Conservation (phyloP, 2,329 filamentous ascomycete genomes). For the Scorias spongiosa region DNA sequence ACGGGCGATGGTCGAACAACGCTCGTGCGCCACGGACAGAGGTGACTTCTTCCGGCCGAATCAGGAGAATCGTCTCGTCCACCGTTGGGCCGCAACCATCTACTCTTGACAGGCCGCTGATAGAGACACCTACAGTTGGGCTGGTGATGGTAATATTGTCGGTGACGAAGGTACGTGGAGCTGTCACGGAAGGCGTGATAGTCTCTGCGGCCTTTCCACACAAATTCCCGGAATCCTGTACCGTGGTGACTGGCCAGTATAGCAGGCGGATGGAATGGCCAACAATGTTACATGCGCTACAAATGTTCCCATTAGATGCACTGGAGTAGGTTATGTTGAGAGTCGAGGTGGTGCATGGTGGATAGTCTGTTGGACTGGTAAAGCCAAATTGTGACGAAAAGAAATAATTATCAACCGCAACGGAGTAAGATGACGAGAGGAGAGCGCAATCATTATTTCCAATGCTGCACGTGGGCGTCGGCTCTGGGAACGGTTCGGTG, state of each 20-base stretch:
- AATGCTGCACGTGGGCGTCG: slow-evolving; percentile 3
- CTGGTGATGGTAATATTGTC: slow-evolving; percentile 12
- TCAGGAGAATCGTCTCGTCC: slow-evolving; percentile 8
- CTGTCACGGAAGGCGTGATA: slow-evolving; percentile 5
- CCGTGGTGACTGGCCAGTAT: slow-evolving; percentile 11
- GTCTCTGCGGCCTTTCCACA: slow-evolving; percentile 5
- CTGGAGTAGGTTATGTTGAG: slow-evolving; percentile 3
- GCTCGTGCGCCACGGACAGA: slow-evolving; percentile 9
- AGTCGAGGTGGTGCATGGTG: slow-evolving; percentile 6
- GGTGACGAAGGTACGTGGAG: slow-evolving; percentile 10
- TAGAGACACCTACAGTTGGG: slow-evolving; percentile 9
- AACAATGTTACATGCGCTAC: slow-evolving; percentile 5
- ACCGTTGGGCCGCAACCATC: slow-evolving; percentile 11
- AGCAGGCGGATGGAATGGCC: slow-evolving; percentile 6
- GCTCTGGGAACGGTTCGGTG: slow-evolving; percentile 3
- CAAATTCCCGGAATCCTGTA: slow-evolving; percentile 1
- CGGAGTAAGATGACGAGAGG: slow-evolving; percentile 3
- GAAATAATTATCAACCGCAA: not conserved
- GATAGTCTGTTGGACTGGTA: not conserved
- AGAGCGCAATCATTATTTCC: slow-evolving; percentile 1
- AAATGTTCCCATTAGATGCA: not conserved
- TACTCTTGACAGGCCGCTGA: slow-evolving; percentile 5
- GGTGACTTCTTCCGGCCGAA: slow-evolving; percentile 8
- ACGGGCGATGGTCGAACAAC: slow-evolving; percentile 5
- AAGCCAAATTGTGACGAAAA: not conserved